Base-by-base conservation (phyloP, 306 rosid genomes). In the Vigna angularis region DNA sequence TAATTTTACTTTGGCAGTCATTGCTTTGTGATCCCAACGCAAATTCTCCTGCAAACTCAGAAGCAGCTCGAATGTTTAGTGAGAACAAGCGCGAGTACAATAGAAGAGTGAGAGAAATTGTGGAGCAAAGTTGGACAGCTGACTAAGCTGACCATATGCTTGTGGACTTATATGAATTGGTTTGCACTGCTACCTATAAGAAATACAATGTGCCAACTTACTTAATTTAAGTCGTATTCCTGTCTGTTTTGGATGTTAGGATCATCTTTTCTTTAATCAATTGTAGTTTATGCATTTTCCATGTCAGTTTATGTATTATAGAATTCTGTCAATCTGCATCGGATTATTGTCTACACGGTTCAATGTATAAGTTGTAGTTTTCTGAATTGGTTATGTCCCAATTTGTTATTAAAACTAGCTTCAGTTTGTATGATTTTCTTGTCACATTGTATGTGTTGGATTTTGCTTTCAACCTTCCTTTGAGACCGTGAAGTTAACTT, bases 121-220 rank as follows among this genome's bases (percentile, higher is more conserved):
- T 94, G 86, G 98, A 94, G 86, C 98, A 91, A 87, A 94, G 98
- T 78, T 94, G 98, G 98, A 94, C 98, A 22, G 98, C 98, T 0
- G 97, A 94, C 79, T 90, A 89, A 84, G 68, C 32, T 42, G 47
- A 42, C 4, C 12, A 34, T 58, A 9, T 42, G 47, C 50, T 74
- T 53, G 50, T 20, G 16, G 56, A 72, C 17, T 40, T 56, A 69
- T 74, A 64, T 72, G 84, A 73, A 74, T 74, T 55, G n/a, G 77
- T 72, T 74, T 67, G 83, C 80, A 78, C 66, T 73, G 74, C 32
- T 40, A 11, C 52, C 57, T 50, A 28, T 44, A 57, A 83, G 77
- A 83, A 79, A 66, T 42, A 42, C 74, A 66, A 74, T 79, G 61
- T 81, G 88, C 80, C 61, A 81, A 62, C 85, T 59, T 77, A 57